Base-by-base conservation (phyloP, 768 basidiomycete genomes). In the Tylopilus rubrobrunneus region DNA sequence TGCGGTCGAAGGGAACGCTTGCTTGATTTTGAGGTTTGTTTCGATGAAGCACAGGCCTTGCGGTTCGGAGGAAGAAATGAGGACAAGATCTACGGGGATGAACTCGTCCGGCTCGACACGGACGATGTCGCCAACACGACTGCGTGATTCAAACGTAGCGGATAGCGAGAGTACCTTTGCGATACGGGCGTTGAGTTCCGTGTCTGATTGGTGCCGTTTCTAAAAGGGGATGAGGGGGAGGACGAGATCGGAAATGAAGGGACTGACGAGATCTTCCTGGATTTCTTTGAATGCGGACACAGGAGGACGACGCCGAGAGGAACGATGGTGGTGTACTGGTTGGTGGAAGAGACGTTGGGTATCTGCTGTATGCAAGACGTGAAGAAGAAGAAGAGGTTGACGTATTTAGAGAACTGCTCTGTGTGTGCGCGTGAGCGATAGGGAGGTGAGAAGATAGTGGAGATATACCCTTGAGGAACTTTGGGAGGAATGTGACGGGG, bases 401-500 rank as follows among this genome's bases (percentile, higher is more conserved):
- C 96, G 68, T 98, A 98, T 82, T 97, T 92, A 41, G 92, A 94
- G 77, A 98, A 97, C 83, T 98, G 94, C 69, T 96, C 95, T 96
- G 72, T 7, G 47, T 28, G 27, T 7, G 14, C 6, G 33, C 0
- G 39, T 69, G 36, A 65, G 59, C 10, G 36, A 15, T 6, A n/a
- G 7, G 10, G 11, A 34, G 11, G 11, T 12, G 45, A 1, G 28
- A n/a, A 34, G 4, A 23, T 27, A 23, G 29, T 1, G 19, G 33
- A 1, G 28, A 75, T 84, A 58, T 62, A 98, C 96, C 94, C 49
- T 82, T 81, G 55, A 99, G 71, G 73, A 98, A 99, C 71, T 98
- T 98, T 37, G 92, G 93, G 5, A 94, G 56, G 70, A 98, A 98
- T 0, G 90, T 89, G 15, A 76, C 77, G 34, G 86, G 53, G 64